These are phyloP conservation scores for Penicillium sp. DNA, from an alignment of 2,329 filamentous ascomycete genomes.

Conservation along the genomic window DNA sequence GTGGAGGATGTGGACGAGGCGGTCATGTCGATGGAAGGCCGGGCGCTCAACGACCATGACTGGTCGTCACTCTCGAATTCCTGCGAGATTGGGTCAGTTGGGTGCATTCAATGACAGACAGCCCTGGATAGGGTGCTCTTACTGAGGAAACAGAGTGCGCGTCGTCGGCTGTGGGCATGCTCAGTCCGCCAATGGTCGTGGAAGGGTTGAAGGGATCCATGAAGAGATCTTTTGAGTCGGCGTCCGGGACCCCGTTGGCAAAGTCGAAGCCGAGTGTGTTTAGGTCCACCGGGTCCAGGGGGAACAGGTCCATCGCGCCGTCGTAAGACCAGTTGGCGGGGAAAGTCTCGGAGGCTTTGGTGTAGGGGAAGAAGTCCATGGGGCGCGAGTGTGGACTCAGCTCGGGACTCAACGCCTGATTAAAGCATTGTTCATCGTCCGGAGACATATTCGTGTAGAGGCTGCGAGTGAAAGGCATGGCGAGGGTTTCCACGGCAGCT, in stretches of 20 bases:
- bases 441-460: too few species aligned
- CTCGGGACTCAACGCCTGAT: not conserved
- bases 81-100: conserved; percentile 11
- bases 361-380: conserved; percentile 21
- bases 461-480: too few species aligned
- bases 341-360: conserved; percentile 20
- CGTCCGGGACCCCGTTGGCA: conserved; percentile 21
- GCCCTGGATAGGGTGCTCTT: not conserved
- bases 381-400: conserved; percentile 11
- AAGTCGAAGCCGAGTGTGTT: conserved; percentile 27
- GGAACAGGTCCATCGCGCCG: conserved; percentile 30
- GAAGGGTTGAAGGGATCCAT: conserved; percentile 26
- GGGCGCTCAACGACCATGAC: not conserved
- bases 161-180: conserved; percentile 29
- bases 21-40: not conserved
- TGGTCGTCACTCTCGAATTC: not conserved
- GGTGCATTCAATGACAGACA: too few species aligned
- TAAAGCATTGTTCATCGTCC: too few species aligned
- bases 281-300: conserved; percentile 26
- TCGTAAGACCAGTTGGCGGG: conserved; percentile 34
- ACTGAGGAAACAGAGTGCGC: conserved; percentile 23
- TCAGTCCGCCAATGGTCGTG: conserved; percentile 26
- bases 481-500: not conserved
- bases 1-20: too few species aligned
- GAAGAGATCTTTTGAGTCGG: conserved; percentile 27